Evolutionary conservation across 2,329 filamentous ascomycete species (phyloP).

Genomic region (Alternaria atra): DNA sequence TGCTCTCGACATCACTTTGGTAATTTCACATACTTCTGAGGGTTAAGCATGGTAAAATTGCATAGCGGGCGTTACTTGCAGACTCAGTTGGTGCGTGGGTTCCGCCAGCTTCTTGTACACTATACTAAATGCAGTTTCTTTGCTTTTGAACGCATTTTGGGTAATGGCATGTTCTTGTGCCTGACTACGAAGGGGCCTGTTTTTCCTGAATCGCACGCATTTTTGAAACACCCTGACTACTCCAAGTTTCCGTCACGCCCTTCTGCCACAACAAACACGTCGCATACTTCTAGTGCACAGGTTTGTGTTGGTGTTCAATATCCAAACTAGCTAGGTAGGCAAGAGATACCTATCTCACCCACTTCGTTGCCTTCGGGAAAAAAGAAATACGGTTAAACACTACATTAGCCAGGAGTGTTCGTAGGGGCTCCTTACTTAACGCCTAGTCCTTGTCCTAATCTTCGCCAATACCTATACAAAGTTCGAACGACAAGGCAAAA

Average conservation of each 20-base stretch:
- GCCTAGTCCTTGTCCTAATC: background rate
- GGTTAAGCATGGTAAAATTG: constrained; percentile 10
- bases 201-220: too few relatives aligned
- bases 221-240: too few relatives aligned
- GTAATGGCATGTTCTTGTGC: too few relatives aligned
- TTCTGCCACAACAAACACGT: too few relatives aligned
- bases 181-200: too few relatives aligned
- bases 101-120: constrained; percentile 5
- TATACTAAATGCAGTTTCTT: background rate
- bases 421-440: background rate
- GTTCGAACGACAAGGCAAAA: background rate
- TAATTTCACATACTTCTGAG: constrained; percentile 2
- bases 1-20: background rate
- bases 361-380: background rate
- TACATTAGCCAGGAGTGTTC: background rate
- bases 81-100: background rate
- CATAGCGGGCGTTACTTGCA: constrained; percentile 20
- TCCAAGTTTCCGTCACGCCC: too few relatives aligned
- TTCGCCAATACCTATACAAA: background rate
- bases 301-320: too few relatives aligned
- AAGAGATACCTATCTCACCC: background rate
- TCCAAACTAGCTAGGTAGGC: too few relatives aligned
- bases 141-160: background rate
- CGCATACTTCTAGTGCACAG: too few relatives aligned
- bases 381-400: background rate